These are phyloP conservation scores for Fusarium sp. DNA, from an alignment of 2,329 filamentous ascomycete genomes.

Conservation along the genomic window DNA sequence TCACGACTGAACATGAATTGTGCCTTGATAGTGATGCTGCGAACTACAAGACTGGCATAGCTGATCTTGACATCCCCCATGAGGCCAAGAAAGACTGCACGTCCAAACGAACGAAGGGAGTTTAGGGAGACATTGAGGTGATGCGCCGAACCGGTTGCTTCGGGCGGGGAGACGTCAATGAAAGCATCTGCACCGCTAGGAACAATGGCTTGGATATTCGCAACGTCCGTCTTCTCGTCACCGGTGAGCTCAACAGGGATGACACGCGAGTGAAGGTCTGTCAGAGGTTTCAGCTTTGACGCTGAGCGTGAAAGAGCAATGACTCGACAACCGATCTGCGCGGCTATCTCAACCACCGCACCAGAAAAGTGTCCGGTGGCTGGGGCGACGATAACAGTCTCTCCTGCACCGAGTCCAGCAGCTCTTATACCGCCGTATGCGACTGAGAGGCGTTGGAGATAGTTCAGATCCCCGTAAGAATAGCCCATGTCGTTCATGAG, in stretches of 20 bases:
- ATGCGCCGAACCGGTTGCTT: constrained; percentile 11
- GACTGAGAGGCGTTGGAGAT: constrained; percentile 27
- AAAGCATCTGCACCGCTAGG: constrained; percentile 24
- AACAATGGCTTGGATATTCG: neutral
- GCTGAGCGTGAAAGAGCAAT: constrained; percentile 27
- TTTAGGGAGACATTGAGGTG: constrained; percentile 13
- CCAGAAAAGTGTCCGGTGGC: constrained; percentile 35
- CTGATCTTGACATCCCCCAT: constrained; percentile 28
- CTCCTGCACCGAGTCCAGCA: constrained; percentile 8
- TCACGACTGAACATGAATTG: constrained; percentile 28
- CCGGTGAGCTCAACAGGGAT: constrained; percentile 19
- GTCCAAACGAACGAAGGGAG: neutral
- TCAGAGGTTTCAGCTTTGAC: constrained; percentile 15
- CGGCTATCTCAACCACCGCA: constrained; percentile 21
- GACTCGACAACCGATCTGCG: constrained; percentile 31
- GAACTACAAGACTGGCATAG: constrained; percentile 15
- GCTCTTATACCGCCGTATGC: constrained; percentile 26
- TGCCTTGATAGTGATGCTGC: constrained; percentile 23
- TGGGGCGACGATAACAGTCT: constrained; percentile 27
- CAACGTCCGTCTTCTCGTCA: constrained; percentile 9
- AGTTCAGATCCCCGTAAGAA: constrained; percentile 25
- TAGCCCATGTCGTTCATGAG: constrained; percentile 23
- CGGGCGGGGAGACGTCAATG: constrained; percentile 31
- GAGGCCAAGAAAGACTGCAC: constrained; percentile 11
- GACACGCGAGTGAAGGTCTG: constrained; percentile 1